A percentile compares a stretch with the other conserved stretches of the same genome.
phyloP scores from a whole-genome alignment of 225 moss, liverwort and hornwort species.

The Pleurozium schreberi region DNA sequence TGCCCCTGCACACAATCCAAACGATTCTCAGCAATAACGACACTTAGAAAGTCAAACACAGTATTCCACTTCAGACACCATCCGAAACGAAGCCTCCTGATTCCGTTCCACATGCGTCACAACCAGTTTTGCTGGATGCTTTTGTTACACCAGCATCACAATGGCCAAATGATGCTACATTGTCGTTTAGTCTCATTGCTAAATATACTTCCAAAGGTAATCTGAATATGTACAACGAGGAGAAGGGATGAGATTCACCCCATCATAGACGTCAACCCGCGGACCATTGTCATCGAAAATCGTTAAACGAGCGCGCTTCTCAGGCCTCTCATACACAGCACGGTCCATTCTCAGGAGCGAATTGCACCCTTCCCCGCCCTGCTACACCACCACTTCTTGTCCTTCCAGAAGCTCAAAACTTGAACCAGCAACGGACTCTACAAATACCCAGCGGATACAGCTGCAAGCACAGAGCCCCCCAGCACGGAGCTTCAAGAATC shows the following conservation, averaged over 20 bases:
- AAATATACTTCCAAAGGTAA: not conserved
- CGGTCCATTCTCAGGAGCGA: constrained; percentile 29
- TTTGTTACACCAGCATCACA: not conserved
- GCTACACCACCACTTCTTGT: constrained; percentile 21
- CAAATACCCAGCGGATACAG: constrained; percentile 7
- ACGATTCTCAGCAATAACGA: constrained; percentile 6
- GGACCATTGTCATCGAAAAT: constrained; percentile 37
- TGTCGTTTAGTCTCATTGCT: not conserved
- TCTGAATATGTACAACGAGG: not conserved
- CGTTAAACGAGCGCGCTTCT: constrained; percentile 44
- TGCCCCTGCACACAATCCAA: constrained; percentile 27
- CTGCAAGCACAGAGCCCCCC: constrained; percentile 25
- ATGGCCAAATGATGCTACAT: not conserved
- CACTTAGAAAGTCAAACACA: not conserved
- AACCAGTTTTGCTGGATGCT: not conserved
- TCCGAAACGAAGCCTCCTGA: not conserved
- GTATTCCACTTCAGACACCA: not conserved
- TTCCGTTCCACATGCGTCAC: not conserved
- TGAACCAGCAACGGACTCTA: constrained; percentile 13
- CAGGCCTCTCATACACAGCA: constrained; percentile 37
- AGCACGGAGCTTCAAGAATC: constrained; percentile 22
- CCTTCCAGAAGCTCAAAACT: constrained; percentile 11
- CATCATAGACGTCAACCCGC: constrained; percentile 35
- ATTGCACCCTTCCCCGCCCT: constrained; percentile 4
- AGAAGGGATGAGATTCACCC: constrained; percentile 9